A percentile compares a stretch with the other conserved stretches of the same genome.
Evolutionary conservation across 1,139 yeast genomes (phyloP).

Genomic region (Spathaspora sp.): DNA sequence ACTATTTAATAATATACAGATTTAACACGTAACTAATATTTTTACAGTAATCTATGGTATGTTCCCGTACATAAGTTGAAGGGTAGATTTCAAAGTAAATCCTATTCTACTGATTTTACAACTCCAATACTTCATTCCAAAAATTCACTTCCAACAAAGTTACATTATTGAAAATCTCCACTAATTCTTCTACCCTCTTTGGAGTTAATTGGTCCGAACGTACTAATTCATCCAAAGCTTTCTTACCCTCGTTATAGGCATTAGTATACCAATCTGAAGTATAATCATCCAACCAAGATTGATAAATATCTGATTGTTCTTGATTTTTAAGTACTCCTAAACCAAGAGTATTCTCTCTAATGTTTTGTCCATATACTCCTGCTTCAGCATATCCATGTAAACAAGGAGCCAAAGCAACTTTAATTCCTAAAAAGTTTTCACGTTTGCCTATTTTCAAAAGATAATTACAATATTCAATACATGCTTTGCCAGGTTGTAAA

Average conservation of each 20-base stretch:
- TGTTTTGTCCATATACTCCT: slow-evolving; percentile 25
- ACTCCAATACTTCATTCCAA: slow-evolving; percentile 52
- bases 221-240: slow-evolving; percentile 45
- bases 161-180: slow-evolving; percentile 59
- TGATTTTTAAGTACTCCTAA: slow-evolving; percentile 9
- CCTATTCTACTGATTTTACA: not conserved
- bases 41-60: no score
- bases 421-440: slow-evolving; percentile 62
- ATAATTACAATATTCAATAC: slow-evolving; percentile 60
- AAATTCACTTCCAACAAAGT: slow-evolving; percentile 59
- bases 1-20: no score
- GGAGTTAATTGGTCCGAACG: slow-evolving; percentile 27
- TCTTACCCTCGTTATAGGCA: slow-evolving; percentile 52
- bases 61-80: no score
- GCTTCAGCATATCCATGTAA: slow-evolving; percentile 71
- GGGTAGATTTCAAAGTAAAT: not conserved
- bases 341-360: slow-evolving; percentile 12
- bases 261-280: slow-evolving; percentile 52
- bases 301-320: slow-evolving; percentile 35
- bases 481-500: slow-evolving; percentile 54
- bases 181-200: slow-evolving; percentile 48
- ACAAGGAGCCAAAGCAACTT: slow-evolving; percentile 75
- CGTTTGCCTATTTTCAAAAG: slow-evolving; percentile 51
- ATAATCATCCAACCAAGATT: slow-evolving; percentile 64
- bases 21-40: no score